Conservation (phyloP, 176 grass and related monocot genomes). For the Zea luxurians region DNA sequence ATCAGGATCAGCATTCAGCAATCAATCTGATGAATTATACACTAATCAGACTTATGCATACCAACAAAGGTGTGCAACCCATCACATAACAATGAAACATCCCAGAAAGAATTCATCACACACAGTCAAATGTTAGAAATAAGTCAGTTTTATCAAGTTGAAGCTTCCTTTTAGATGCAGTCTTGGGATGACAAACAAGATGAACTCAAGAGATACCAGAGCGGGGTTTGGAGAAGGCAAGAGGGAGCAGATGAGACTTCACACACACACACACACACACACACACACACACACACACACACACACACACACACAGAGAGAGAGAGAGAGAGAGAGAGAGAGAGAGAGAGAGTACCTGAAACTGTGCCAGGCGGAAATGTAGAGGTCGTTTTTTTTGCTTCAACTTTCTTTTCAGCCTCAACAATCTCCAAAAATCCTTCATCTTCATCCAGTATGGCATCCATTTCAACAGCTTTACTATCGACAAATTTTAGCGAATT, state of each 20-base stretch:
- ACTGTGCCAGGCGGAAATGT: slow-evolving; percentile 11
- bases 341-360: slow-evolving; percentile 34
- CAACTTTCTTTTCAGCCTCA: slow-evolving; percentile 39
- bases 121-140: neutral
- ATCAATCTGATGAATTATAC: neutral
- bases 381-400: slow-evolving; percentile 18
- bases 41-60: neutral
- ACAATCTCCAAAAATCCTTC: slow-evolving; percentile 32
- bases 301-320: too few relatives aligned
- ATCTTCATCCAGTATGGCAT: slow-evolving; percentile 41
- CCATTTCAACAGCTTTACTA: slow-evolving; percentile 30
- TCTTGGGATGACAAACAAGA: neutral
- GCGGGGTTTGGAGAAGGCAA: neutral
- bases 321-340: too few relatives aligned
- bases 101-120: neutral
- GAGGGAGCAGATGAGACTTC: too few relatives aligned
- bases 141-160: neutral
- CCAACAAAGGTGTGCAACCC: neutral
- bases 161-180: neutral
- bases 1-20: neutral
- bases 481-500: slow-evolving; percentile 56
- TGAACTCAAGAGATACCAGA: neutral
- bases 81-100: neutral
- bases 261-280: too few relatives aligned
- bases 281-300: too few relatives aligned